Evolutionary conservation across 2,329 filamentous ascomycete species (phyloP).

Genomic region (Ustulina deusta): DNA sequence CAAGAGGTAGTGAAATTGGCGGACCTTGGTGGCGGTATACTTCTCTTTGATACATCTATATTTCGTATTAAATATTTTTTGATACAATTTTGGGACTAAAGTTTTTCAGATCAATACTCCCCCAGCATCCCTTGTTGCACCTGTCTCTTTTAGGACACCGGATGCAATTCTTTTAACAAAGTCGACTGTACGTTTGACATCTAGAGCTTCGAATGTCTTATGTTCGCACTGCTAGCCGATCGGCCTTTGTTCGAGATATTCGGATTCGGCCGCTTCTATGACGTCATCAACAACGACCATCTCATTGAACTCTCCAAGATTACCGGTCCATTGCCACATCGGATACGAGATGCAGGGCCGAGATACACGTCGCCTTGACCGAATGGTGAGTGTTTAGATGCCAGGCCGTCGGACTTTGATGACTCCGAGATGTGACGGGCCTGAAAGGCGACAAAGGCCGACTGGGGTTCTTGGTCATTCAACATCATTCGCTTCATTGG

Average conservation of each 20-base stretch:
- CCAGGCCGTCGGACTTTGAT: neutral
- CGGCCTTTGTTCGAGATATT: neutral
- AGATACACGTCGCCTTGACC: neutral
- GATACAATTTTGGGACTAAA: neutral
- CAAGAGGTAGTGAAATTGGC: neutral
- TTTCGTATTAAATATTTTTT: neutral
- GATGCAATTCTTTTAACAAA: neutral
- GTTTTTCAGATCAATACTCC: neutral
- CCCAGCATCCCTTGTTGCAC: neutral
- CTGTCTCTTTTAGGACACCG: neutral
- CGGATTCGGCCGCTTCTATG: neutral
- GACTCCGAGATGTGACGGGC: neutral
- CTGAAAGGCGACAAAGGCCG: neutral
- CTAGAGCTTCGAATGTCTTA: conserved; percentile 3
- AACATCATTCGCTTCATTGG: neutral
- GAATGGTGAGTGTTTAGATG: neutral
- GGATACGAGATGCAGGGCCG: neutral
- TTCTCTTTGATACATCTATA: neutral
- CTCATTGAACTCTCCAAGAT: neutral
- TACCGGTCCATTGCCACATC: neutral
- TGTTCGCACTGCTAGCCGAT: neutral
- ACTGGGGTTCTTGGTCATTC: neutral
- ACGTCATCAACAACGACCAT: neutral
- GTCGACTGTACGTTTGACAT: neutral
- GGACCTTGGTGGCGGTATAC: neutral